Evolutionary conservation across 1,284 basidiomycete species (phyloP).

Genomic region (Mycosarcoma maydis): DNA sequence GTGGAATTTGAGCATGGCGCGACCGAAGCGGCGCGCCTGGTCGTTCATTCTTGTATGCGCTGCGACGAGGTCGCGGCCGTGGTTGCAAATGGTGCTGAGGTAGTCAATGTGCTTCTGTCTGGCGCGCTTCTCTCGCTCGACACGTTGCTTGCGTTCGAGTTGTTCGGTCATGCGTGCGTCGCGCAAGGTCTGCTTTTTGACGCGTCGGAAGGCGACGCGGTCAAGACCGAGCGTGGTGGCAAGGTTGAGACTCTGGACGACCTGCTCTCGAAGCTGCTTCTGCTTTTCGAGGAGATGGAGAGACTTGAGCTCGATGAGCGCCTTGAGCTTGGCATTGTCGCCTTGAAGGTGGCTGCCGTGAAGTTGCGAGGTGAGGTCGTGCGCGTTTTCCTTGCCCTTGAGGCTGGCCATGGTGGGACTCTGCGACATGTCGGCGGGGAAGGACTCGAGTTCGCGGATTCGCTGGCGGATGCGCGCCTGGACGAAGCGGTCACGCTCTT

Average conservation of each 20-base stretch:
- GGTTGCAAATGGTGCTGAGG: conserved; percentile 84
- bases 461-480: conserved; percentile 89
- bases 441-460: conserved; percentile 83
- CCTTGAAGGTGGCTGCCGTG: conserved; percentile 62
- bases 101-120: conserved; percentile 98
- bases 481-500: conserved; percentile 89
- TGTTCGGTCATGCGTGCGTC: conserved; percentile 91
- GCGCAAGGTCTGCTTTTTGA: conserved; percentile 85
- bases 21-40: conserved; percentile 69
- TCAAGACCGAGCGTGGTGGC: conserved; percentile 88
- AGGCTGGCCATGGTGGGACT: conserved; percentile 49
- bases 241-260: conserved; percentile 87
- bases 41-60: conserved; percentile 72
- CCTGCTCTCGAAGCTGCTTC: conserved; percentile 81
- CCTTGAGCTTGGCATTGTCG: conserved; percentile 78
- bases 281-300: conserved; percentile 93
- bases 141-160: conserved; percentile 88
- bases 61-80: conserved; percentile 80
- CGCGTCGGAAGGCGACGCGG: conserved; percentile 87
- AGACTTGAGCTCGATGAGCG: conserved; percentile 91
- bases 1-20: conserved; percentile 69
- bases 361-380: conserved; percentile 24
- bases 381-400: conserved; percentile 46
- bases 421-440: conserved; percentile 78
- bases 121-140: conserved; percentile 89